Conservation (phyloP, 2,329 filamentous ascomycete genomes). For the Aquanectria penicillioides region DNA sequence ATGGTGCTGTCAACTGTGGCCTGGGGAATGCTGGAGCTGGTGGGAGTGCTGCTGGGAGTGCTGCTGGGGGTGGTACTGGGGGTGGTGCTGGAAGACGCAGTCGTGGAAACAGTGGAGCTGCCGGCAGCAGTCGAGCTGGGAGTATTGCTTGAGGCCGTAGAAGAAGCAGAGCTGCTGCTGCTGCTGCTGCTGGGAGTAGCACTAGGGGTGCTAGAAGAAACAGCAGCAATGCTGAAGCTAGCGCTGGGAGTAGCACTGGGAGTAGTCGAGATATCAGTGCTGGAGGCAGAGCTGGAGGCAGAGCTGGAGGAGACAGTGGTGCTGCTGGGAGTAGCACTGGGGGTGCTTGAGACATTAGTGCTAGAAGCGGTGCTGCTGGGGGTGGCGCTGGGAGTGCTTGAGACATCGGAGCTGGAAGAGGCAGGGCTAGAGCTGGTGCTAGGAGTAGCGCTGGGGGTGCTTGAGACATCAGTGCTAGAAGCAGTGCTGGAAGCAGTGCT, state of each 20-base stretch:
- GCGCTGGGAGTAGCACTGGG: background rate
- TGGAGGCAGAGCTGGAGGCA: background rate
- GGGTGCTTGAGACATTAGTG: too few species aligned
- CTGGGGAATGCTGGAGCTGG: slow-evolving; percentile 9
- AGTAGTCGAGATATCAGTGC: background rate
- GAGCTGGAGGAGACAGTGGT: background rate
- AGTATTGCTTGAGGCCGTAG: background rate
- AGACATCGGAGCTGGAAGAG: background rate
- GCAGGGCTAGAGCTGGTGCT: background rate
- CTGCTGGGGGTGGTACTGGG: background rate
- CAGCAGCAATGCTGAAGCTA: background rate
- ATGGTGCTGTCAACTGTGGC: slow-evolving; percentile 18
- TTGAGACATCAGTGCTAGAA: background rate
- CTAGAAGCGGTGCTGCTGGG: too few species aligned
- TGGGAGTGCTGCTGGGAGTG: background rate
- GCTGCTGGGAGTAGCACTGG: too few species aligned
- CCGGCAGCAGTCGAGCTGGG: background rate
- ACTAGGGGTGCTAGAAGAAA: too few species aligned
- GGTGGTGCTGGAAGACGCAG: background rate
- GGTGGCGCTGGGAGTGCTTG: too few species aligned
- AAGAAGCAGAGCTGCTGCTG: background rate
- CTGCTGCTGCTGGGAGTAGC: background rate
- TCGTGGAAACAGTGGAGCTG: background rate
- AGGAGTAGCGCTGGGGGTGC: too few species aligned
- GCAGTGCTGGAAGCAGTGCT: background rate